Evolutionary conservation across 2,329 filamentous ascomycete genomes (phyloP), one percentile per base, ranked within the genome.

Genomic region (Elsinoe australis): DNA sequence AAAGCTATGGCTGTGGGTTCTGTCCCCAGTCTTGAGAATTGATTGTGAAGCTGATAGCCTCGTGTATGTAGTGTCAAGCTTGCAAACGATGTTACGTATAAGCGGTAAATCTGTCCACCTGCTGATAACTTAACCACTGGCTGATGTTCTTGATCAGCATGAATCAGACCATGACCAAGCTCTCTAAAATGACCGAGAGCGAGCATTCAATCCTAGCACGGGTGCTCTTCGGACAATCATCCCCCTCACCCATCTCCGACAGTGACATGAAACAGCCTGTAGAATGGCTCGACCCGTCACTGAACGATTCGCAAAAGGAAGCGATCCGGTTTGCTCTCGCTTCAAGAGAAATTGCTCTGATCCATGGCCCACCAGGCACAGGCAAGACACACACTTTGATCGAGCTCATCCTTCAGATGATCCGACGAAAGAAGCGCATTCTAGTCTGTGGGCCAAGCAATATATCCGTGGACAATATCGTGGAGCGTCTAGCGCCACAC

Each of bases 361-460:
- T 98, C 47, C 92, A 98, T 62, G 92, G 92, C 0, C 92, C 92
- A 0, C 92, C 92, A 1, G 92, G 92, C 1, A 98, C 92, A 0
- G 92, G 92, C 41, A 98, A 98, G 66, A 98, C 92, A 0, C 90
- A 96, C 62, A 96, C 92, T 0, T 70, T 98, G 31, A 90, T 98
- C 51, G 92, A 98, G 65, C 73, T 98, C 9, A 94, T 98, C 52
- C 73, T 94, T n/a, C 92, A 98, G 61, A 71, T 96, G 56, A 72
- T 94, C 48, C 82, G 82, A 60, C 78, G 79, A 18, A 76, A 80
- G 26, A 75, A 82, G 47, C 79, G 88, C 1, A 73, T 96, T 8
- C 74, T 96, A 1, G 90, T 96, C n/a, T 96, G 92, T 59, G 92
- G 90, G 0, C 92, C 92, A 0, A 95, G 87, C 22, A 98, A 98